These are phyloP conservation scores for Pseudevernia furfuracea DNA, from an alignment of 495 filamentous ascomycete genomes.

Conservation along the genomic window DNA sequence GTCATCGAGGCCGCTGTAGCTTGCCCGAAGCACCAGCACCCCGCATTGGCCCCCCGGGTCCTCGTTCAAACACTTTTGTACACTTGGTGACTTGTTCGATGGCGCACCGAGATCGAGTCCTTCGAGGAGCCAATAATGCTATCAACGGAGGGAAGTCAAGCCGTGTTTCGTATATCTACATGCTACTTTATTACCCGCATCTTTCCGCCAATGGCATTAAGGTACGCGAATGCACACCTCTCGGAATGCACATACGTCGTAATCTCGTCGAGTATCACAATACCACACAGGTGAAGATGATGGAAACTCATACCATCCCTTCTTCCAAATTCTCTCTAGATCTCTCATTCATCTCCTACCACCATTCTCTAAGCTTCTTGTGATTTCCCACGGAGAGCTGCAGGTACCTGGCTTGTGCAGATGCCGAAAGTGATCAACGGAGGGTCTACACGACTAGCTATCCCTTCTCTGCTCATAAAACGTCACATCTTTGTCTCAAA, in stretches of 20 bases:
- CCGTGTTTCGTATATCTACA: neutral
- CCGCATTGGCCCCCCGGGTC: no score
- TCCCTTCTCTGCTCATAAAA: neutral
- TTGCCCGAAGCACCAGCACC: neutral
- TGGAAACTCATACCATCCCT: neutral
- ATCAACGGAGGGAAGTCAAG: neutral
- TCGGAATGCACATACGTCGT: constrained; percentile 2
- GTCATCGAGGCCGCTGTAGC: neutral
- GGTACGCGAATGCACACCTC: neutral
- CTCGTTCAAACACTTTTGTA: no score
- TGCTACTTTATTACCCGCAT: constrained; percentile 9
- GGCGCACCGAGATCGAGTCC: no score
- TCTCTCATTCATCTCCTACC: neutral
- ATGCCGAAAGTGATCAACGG: neutral
- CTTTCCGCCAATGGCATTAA: constrained; percentile 2
- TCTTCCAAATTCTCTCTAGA: neutral
- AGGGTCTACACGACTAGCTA: neutral
- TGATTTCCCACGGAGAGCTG: neutral
- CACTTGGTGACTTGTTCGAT: no score
- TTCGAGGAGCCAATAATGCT: no score
- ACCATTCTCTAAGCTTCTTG: neutral
- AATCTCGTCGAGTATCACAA: neutral
- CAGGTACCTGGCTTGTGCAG: neutral
- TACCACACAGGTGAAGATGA: neutral
- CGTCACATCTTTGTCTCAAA: neutral